These are phyloP conservation scores for Pichia sporocuriosa DNA, from an alignment of 805 yeast genomes.

Conservation along the genomic window DNA sequence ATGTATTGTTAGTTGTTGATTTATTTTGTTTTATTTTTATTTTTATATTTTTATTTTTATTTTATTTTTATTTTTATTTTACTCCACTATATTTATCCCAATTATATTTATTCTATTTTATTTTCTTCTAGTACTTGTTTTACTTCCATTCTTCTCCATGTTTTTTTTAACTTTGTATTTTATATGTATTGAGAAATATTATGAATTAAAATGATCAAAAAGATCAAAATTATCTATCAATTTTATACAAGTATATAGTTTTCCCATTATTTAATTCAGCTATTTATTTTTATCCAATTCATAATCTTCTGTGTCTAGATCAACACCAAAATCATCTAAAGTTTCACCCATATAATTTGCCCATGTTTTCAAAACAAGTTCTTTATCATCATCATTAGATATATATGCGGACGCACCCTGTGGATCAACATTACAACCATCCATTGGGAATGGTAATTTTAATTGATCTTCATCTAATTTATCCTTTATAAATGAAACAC, in stretches of 20 bases:
- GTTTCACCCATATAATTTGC: constrained; percentile 76
- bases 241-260: too few species aligned
- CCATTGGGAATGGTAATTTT: constrained; percentile 90
- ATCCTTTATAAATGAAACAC: constrained; percentile 49
- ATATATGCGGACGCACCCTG: background rate
- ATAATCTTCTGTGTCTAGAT: constrained; percentile 48
- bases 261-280: background rate
- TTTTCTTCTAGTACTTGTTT: too few species aligned
- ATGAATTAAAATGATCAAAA: too few species aligned
- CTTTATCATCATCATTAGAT: constrained; percentile 15
- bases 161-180: too few species aligned
- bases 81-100: too few species aligned
- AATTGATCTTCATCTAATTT: constrained; percentile 55
- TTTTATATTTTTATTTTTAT: background rate
- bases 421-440: constrained; percentile 43
- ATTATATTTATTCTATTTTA: too few species aligned
- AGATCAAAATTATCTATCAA: too few species aligned
- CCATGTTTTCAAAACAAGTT: constrained; percentile 38
- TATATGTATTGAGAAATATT: too few species aligned
- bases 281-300: constrained; percentile 6
- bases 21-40: background rate
- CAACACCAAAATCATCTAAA: constrained; percentile 84
- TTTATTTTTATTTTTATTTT: constrained; percentile 1
- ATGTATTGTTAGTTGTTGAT: background rate
- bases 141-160: too few species aligned